Evolutionary conservation across 2,329 filamentous ascomycete species (phyloP), one percentile per base, ranked within the genome.

Genomic region (Rhynchosporium secalis): DNA sequence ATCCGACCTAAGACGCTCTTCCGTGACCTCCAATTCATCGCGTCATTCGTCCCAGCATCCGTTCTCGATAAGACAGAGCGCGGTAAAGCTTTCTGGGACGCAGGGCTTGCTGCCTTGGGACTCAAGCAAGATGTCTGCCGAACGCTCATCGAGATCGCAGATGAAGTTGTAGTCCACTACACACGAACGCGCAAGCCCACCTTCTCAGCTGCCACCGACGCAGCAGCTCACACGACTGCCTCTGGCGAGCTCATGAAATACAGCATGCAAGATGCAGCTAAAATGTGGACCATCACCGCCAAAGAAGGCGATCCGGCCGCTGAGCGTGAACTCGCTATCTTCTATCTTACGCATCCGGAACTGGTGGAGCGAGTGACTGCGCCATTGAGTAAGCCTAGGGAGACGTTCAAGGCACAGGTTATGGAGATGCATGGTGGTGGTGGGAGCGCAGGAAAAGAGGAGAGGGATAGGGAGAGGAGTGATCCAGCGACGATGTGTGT

Each of bases 271-370:
- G 92, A 97, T 73, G 94, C 92, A 0, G 93, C 90, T 2, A 86
- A 84, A 68, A 95, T 98, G 87, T 92, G 91, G 81, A 89, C 91
- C 65, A 95, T 97, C 73, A 94, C 93, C 1, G 95, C 95, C 15
- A 95, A 93, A 74, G 95, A 99, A 76, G 93, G 94, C 45, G 86
- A 93, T 64, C 83, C 92, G 0, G 90, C 91, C 12, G 93, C 94
- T 4, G 93, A 98, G 78, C 87, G 95, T 56, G 95, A 99, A 77
- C 83, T 99, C 15, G 95, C 91, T 1, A 90, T 96, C 65, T 89
- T 98, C 71, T 98, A 97, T 74, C 84, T 99, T 45, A 95, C 92
- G 0, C 90, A 96, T 69, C 93, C 95, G 0, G 92, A 96, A 73
- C 83, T 95, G 15, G 86, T 97, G 13, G 84, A 86, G 68, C 85